Percentiles rank a stretch among this genome's conserved stretches.
Conservation (phyloP, 331 rosid genomes). For the Quercus tomentella region DNA sequence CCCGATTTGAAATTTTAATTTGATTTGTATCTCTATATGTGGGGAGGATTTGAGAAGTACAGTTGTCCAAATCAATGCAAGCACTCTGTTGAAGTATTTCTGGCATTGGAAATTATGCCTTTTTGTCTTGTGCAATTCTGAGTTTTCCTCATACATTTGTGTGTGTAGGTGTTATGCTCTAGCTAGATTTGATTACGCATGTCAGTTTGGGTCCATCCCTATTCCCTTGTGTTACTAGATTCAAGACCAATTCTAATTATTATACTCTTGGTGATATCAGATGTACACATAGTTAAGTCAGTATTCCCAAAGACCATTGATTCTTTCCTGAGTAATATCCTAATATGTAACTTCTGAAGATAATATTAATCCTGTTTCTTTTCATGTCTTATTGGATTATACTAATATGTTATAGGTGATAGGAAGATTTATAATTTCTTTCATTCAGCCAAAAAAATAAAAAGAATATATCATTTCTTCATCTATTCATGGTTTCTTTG, state of each 20-base stretch:
- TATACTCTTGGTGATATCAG: not conserved
- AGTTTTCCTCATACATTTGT: not conserved
- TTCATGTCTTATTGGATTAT: not conserved
- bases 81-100: not conserved
- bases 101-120: not conserved
- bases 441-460: no score
- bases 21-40: not conserved
- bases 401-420: not conserved
- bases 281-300: not conserved
- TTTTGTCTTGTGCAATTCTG: not conserved
- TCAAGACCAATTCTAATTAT: not conserved
- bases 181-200: no score
- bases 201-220: not conserved
- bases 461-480: not conserved
- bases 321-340: not conserved
- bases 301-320: not conserved
- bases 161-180: not conserved
- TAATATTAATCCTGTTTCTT: not conserved
- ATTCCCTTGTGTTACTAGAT: not conserved
- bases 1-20: not conserved
- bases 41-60: not conserved
- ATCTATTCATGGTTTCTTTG: not conserved
- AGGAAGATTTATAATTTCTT: no score
- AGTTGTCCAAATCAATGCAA: not conserved
- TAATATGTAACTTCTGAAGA: not conserved